Evolutionary conservation across 768 basidiomycete genomes (phyloP).

Genomic region (Rhodosporidiobolus odoratus): DNA sequence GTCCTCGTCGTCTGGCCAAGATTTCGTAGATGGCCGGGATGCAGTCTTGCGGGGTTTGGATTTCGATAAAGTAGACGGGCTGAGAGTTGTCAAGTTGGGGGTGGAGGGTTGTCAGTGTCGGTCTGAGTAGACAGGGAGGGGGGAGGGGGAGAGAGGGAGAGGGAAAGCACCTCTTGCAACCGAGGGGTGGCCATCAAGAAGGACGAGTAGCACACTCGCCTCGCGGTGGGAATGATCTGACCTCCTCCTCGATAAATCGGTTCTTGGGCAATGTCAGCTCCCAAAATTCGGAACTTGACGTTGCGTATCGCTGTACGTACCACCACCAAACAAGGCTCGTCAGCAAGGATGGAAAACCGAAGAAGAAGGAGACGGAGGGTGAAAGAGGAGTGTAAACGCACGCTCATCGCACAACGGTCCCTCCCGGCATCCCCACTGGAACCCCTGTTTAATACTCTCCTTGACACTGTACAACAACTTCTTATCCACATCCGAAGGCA

Average conservation of each 20-base stretch:
- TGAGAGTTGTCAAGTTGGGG: slow-evolving; percentile 55
- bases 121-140: neutral
- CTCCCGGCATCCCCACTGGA: slow-evolving; percentile 98
- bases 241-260: slow-evolving; percentile 97
- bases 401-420: slow-evolving; percentile 98
- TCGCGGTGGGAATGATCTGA: slow-evolving; percentile 97
- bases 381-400: slow-evolving; percentile 52
- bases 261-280: slow-evolving; percentile 85
- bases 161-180: slow-evolving; percentile 43
- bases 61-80: slow-evolving; percentile 97
- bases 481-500: slow-evolving; percentile 95
- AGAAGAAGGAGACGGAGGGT: neutral
- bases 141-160: neutral
- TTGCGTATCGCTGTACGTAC: slow-evolving; percentile 80
- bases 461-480: slow-evolving; percentile 80
- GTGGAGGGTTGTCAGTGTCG: slow-evolving; percentile 55
- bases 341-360: too few species aligned
- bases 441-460: slow-evolving; percentile 96
- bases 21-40: slow-evolving; percentile 98
- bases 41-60: slow-evolving; percentile 98
- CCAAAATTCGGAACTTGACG: slow-evolving; percentile 93
- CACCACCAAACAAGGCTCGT: neutral
- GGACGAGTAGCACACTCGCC: slow-evolving; percentile 96
- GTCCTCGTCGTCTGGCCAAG: slow-evolving; percentile 95
- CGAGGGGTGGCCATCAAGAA: slow-evolving; percentile 76